phyloP scores from a whole-genome alignment of 768 basidiomycete species.

The Hemileccinum impolitum region DNA sequence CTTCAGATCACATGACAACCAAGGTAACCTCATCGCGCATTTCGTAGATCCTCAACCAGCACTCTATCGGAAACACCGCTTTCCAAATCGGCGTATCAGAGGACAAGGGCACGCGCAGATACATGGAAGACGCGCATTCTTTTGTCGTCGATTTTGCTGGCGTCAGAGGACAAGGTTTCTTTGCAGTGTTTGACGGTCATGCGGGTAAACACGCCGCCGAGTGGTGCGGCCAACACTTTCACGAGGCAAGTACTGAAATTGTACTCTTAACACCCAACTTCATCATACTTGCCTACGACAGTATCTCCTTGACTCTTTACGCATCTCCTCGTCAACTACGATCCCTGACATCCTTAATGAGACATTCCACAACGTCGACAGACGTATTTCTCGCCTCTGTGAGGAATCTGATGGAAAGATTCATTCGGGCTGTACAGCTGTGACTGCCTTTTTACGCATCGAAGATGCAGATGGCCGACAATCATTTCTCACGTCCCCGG shows the following conservation, averaged over 20 bases:
- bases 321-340: conserved; percentile 48
- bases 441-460: conserved; percentile 90
- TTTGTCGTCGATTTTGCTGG: conserved; percentile 93
- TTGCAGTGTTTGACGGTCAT: conserved; percentile 97
- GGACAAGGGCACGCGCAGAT: conserved; percentile 85
- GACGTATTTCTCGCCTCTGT: conserved; percentile 75
- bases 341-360: conserved; percentile 90
- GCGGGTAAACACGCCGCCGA: conserved; percentile 98
- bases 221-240: conserved; percentile 97
- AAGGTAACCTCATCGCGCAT: background rate
- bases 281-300: conserved; percentile 19
- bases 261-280: conserved; percentile 1
- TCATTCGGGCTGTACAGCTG: conserved; percentile 95
- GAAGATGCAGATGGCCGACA: conserved; percentile 79
- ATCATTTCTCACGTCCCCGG: conserved; percentile 49
- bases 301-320: conserved; percentile 70
- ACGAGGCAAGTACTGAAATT: conserved; percentile 54
- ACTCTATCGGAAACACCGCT: conserved; percentile 60
- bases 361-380: conserved; percentile 93
- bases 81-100: conserved; percentile 70
- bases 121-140: conserved; percentile 97
- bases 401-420: conserved; percentile 89
- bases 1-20: background rate
- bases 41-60: conserved; percentile 45
- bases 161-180: conserved; percentile 94